Conservation (phyloP, 31 red algal genomes). For the Porphyra umbilicalis region DNA sequence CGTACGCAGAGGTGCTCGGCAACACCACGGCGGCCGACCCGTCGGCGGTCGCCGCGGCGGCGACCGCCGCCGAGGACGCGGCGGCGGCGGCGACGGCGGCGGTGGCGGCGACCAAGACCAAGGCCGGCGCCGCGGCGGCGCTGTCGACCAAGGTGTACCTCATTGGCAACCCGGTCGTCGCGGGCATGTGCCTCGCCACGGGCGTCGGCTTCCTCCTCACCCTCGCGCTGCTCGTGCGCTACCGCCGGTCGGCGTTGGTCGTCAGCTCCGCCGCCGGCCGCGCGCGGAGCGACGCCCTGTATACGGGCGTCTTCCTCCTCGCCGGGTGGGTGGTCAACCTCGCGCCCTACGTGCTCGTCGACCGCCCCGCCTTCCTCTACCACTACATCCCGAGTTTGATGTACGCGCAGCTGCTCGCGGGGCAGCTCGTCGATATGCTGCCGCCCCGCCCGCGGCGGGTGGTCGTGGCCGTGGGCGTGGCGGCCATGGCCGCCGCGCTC, state of each 20-base stretch:
- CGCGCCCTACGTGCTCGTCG: constrained; percentile 78
- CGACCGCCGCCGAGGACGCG: background rate
- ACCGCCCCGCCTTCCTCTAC: constrained; percentile 79
- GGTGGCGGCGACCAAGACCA: background rate
- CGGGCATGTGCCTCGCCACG: constrained; percentile 20
- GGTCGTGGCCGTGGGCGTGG: constrained; percentile 1
- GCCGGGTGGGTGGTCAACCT: constrained; percentile 74
- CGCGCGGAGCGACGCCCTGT: background rate
- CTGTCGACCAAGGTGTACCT: constrained; percentile 42
- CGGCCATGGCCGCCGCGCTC: constrained; percentile 33
- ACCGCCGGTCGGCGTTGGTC: constrained; percentile 6
- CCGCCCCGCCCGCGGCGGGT: constrained; percentile 8
- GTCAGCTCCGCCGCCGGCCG: constrained; percentile 1
- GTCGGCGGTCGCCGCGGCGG: background rate
- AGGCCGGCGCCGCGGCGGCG: background rate
- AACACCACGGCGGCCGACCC: background rate
- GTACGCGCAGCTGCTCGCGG: constrained; percentile 57
- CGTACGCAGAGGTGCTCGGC: background rate
- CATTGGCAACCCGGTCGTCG: constrained; percentile 65
- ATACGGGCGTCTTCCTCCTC: constrained; percentile 27
- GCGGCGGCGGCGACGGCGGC: background rate
- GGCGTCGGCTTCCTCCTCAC: constrained; percentile 3
- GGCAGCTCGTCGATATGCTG: constrained; percentile 50
- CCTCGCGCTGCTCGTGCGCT: constrained; percentile 24
- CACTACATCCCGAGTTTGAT: constrained; percentile 90